Base-by-base conservation (phyloP, 352 stramenopile genomes). In the Pythium insidiosum region DNA sequence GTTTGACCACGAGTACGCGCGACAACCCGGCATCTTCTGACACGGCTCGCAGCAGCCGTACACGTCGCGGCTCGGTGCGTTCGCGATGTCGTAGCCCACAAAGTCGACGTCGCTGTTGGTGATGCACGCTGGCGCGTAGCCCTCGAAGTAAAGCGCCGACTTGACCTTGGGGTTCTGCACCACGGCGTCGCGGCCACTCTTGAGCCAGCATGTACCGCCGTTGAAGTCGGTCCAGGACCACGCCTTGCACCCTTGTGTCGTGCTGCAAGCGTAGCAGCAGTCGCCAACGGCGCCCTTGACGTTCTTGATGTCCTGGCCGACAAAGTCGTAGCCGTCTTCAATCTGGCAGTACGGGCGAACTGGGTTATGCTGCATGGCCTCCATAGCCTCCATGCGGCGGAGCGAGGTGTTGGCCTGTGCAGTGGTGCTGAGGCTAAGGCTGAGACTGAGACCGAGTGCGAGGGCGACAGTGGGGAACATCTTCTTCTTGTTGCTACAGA, bases 11-110 rank as follows among this genome's bases (percentile, higher is more conserved):
- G 51, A 34, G 47, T 51, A 64, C 18, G 54, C 43, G 10, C 24
- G 6, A 35, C 53, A 61, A 15, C 47, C 53, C 4, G 22, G 25
- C 24, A 24, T 19, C 3, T 29, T 21, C 15, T 38, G 16, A 28
- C 49, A 56, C 4, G 33, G 15, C 3, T 2, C 18, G 26, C 49
- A 56, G 43, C 59, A 68, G 18, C 30, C 41, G 7, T 34, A 50
- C 19, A 41, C 38, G 1, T 25, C 49, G 4, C 31, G 24, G 12
- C 30, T 38, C 7, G 23, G 18, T 4, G 44, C 38, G 28, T 18
- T 58, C 16, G 37, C 55, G 30, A 69, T 45, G 33, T 66, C 56
- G 20, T 65, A 54, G 16, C 43, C 60, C 6, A 42, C 34, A 26
- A 53, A 68, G 47, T 66, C 58, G 13, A 56, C 31, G 29, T 66